Conservation (phyloP, 179 eudicot species). For the Corrigiola litoralis region DNA sequence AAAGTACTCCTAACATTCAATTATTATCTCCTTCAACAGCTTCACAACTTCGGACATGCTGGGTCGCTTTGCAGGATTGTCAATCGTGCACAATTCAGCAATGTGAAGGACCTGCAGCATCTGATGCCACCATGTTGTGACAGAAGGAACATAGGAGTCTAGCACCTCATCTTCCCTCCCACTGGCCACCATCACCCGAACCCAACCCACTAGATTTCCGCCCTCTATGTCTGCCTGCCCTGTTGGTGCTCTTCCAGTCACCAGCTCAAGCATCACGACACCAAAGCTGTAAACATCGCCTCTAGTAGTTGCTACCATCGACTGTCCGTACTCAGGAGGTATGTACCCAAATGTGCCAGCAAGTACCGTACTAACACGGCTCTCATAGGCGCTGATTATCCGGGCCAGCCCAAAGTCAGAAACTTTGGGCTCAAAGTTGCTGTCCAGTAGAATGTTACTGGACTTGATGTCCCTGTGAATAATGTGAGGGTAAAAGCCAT, state of each 20-base stretch:
- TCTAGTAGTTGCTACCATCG: slow-evolving; percentile 77
- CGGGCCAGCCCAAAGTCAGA: slow-evolving; percentile 91
- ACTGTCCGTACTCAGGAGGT: slow-evolving; percentile 90
- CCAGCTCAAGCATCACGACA: slow-evolving; percentile 90
- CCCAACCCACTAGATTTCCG: slow-evolving; percentile 95
- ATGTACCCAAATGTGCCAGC: slow-evolving; percentile 95
- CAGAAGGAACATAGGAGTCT: slow-evolving; percentile 39
- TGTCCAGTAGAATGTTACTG: slow-evolving; percentile 76
- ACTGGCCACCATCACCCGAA: slow-evolving; percentile 53
- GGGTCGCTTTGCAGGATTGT: slow-evolving; percentile 76
- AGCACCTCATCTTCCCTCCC: slow-evolving; percentile 56
- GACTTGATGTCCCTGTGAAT: slow-evolving; percentile 92
- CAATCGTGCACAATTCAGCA: slow-evolving; percentile 64
- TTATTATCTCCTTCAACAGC: slow-evolving; percentile 51
- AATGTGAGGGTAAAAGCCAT: slow-evolving; percentile 87
- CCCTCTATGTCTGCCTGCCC: slow-evolving; percentile 91
- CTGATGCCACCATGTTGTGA: slow-evolving; percentile 48
- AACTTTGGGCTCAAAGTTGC: slow-evolving; percentile 72
- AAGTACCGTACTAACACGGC: slow-evolving; percentile 75
- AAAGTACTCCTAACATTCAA: slow-evolving; percentile 13
- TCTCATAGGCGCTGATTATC: slow-evolving; percentile 89
- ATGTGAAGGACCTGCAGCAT: slow-evolving; percentile 62
- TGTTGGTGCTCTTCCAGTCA: slow-evolving; percentile 74
- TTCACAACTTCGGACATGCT: slow-evolving; percentile 79
- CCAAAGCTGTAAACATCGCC: slow-evolving; percentile 94